A percentile compares a stretch with the other conserved stretches of the same genome.
These are phyloP conservation scores for Phytopythium montanum DNA, from an alignment of 352 stramenopile genomes.

Conservation along the genomic window DNA sequence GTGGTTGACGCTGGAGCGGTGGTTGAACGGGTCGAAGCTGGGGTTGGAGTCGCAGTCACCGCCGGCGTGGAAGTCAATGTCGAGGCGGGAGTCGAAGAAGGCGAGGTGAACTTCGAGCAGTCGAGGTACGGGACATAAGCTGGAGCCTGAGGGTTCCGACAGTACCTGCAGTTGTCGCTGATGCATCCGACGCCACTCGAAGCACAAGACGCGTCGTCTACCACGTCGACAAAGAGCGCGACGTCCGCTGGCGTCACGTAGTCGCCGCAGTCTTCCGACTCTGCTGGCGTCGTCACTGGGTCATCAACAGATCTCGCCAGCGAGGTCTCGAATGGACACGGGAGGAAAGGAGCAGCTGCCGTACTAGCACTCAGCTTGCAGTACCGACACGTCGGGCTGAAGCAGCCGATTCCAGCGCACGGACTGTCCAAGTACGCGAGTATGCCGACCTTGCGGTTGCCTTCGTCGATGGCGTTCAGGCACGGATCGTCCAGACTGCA, in stretches of 20 bases:
- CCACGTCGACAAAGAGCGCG: conserved; percentile 1
- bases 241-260: conserved; percentile 2
- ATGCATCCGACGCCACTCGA: conserved; percentile 14
- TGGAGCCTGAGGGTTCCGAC: not conserved
- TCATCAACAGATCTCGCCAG: not conserved
- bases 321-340: conserved; percentile 22
- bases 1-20: not conserved
- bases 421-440: conserved; percentile 21
- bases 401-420: conserved; percentile 30
- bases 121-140: conserved; percentile 4
- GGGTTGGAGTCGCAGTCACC: conserved; percentile 5
- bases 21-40: not conserved
- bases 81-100: not conserved
- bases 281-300: not conserved
- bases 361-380: conserved; percentile 29
- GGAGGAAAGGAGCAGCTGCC: conserved; percentile 21
- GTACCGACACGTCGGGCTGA: conserved; percentile 25
- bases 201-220: conserved; percentile 10
- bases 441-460: conserved; percentile 26
- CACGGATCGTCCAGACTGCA: conserved; percentile 31
- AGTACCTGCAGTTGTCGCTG: conserved; percentile 13
- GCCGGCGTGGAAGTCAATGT: conserved; percentile 5
- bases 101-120: not conserved
- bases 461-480: conserved; percentile 25
- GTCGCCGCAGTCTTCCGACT: not conserved